phyloP scores from a whole-genome alignment of 768 basidiomycete genomes.

The Kwoniella sp. region DNA sequence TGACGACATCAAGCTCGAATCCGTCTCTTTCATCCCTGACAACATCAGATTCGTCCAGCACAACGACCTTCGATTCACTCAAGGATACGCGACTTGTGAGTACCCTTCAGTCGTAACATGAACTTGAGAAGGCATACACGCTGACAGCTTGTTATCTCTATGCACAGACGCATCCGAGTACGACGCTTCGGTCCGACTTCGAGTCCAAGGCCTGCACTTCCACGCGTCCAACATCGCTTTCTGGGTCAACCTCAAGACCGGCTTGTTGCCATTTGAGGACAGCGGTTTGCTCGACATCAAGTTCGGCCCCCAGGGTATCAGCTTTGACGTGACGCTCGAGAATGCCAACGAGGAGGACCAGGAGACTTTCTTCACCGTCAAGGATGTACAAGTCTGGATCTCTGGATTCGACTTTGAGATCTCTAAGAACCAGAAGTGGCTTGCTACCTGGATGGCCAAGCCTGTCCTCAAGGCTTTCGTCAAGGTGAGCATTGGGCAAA shows the following conservation, averaged over 20 bases:
- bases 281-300: slow-evolving; percentile 56
- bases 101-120: neutral
- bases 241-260: slow-evolving; percentile 58
- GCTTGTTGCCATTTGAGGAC: slow-evolving; percentile 56
- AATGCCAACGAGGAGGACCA: slow-evolving; percentile 57
- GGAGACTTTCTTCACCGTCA: slow-evolving; percentile 59
- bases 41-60: slow-evolving; percentile 56
- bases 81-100: slow-evolving; percentile 58
- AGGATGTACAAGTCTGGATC: slow-evolving; percentile 55
- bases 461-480: slow-evolving; percentile 52
- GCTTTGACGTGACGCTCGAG: slow-evolving; percentile 57
- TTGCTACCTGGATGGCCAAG: slow-evolving; percentile 56
- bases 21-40: slow-evolving; percentile 58
- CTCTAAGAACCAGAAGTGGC: slow-evolving; percentile 55
- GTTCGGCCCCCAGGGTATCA: slow-evolving; percentile 57
- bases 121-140: neutral
- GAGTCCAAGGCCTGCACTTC: slow-evolving; percentile 57
- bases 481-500: slow-evolving; percentile 37
- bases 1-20: slow-evolving; percentile 57
- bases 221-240: slow-evolving; percentile 57
- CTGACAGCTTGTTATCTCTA: neutral
- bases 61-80: slow-evolving; percentile 57
- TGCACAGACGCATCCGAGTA: slow-evolving; percentile 55
- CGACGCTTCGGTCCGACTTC: slow-evolving; percentile 53
- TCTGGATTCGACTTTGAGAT: slow-evolving; percentile 55